Evolutionary conservation across 306 rosid genomes (phyloP), one percentile per base, ranked within the genome.

Genomic region (Carpinus viminea): DNA sequence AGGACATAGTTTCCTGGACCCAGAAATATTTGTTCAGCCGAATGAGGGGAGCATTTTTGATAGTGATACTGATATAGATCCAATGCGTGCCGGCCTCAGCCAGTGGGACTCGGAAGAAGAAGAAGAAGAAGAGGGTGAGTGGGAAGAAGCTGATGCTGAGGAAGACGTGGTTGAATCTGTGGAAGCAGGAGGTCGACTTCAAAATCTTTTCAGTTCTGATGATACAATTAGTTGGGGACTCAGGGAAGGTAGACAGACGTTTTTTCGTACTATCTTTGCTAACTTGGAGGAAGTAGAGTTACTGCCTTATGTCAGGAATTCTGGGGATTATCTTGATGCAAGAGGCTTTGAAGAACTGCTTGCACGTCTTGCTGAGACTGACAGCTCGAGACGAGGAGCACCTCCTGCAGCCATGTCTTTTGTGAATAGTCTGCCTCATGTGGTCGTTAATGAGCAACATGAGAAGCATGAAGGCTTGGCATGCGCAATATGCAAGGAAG

Each of bases 401-500:
- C 98, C 99, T 68, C 99, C 99, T 31, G 96, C 97, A 43, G 84
- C 96, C 0, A 70, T 78, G 43, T 85, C 94, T 52, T 85, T 81
- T 26, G 91, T 90, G 81, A 84, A 79, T 45, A 87, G 80, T 74
- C 86, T 96, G 60, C 97, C 98, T 13, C 69, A 75, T 34, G 74
- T 93, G 21, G 81, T 86, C 77, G 82, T 96, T 60, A 68, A 77
- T 75, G 78, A 90, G 80, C 92, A 93, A 72, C 94, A 89, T 48
- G 84, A 80, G 81, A 88, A 93, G 82, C 85, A 87, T 74, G 98
- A 82, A 21, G 91, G 75, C 72, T 82, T 88, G 47, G 85, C 83
- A 69, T 96, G 99, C 82, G 97, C 99, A 45, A 87, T 96, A 77
- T 96, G 99, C 93, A 93, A 96, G 76, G 99, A 96, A 78, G 84